Percentiles rank a stretch among this genome's conserved stretches.
Conservation (phyloP, 495 filamentous ascomycete genomes). For the Trichoderma parareesei region DNA sequence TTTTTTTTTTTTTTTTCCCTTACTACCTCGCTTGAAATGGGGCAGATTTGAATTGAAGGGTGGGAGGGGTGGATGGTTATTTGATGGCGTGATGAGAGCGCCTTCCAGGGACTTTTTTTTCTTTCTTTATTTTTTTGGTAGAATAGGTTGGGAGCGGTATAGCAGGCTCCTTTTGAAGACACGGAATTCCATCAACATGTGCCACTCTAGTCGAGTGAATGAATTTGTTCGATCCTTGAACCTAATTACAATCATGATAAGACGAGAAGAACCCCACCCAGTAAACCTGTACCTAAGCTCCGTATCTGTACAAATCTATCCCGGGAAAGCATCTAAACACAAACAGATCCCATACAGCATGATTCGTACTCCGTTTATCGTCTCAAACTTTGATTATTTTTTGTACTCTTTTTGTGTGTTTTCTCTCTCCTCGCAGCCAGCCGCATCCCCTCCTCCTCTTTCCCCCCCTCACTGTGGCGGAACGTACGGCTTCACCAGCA, state of each 20-base stretch:
- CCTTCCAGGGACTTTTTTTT: background rate
- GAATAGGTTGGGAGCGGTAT: background rate
- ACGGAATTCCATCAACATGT: background rate
- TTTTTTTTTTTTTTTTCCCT: too few relatives aligned
- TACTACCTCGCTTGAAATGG: background rate
- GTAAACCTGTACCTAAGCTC: background rate
- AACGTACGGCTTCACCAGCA: constrained; percentile 79
- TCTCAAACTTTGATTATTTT: background rate
- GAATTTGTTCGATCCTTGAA: background rate
- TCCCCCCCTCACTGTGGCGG: constrained; percentile 46
- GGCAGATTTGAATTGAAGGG: background rate
- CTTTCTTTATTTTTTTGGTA: background rate
- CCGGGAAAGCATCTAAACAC: background rate
- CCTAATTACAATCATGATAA: background rate
- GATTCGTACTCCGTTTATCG: background rate
- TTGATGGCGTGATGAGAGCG: background rate
- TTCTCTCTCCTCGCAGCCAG: background rate
- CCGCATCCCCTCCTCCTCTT: background rate
- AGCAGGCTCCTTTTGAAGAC: background rate
- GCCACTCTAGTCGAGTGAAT: background rate
- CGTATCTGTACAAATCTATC: background rate
- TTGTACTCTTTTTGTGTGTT: background rate
- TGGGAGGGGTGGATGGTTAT: background rate
- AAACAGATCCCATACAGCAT: background rate
- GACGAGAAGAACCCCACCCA: background rate